A percentile compares a stretch with the other conserved stretches of the same genome.
Conservation (phyloP, 1,139 yeast genomes). For the Yamadazyma epiphylla region DNA sequence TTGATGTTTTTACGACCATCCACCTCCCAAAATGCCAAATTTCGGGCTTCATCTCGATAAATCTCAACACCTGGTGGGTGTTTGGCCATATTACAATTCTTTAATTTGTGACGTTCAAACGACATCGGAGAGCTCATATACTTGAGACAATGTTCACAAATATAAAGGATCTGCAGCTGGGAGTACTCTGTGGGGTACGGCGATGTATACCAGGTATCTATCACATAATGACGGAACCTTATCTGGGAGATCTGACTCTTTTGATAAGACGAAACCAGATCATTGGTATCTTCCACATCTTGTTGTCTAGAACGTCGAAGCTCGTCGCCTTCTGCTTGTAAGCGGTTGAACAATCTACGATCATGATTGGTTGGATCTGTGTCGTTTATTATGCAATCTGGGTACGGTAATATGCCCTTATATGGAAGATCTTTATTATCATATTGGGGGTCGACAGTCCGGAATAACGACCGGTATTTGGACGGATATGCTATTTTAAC, state of each 20-base stretch:
- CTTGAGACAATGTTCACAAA: slow-evolving; percentile 84
- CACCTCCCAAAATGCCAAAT: slow-evolving; percentile 78
- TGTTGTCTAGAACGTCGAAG: slow-evolving; percentile 11
- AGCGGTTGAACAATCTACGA: slow-evolving; percentile 41
- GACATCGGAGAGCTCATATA: slow-evolving; percentile 73
- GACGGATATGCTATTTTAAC: slow-evolving; percentile 5
- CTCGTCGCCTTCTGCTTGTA: slow-evolving; percentile 21
- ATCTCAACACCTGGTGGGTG: slow-evolving; percentile 93
- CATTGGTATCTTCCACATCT: slow-evolving; percentile 1
- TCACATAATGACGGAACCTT: slow-evolving; percentile 67
- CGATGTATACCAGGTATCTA: slow-evolving; percentile 88
- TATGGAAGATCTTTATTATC: slow-evolving; percentile 49
- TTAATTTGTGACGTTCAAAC: slow-evolving; percentile 64
- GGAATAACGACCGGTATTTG: slow-evolving; percentile 5
- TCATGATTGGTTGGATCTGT: slow-evolving; percentile 59
- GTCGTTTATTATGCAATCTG: slow-evolving; percentile 56
- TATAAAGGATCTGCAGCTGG: slow-evolving; percentile 54
- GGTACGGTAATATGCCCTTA: slow-evolving; percentile 56
- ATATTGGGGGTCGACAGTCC: slow-evolving; percentile 9
- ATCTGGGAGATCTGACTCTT: slow-evolving; percentile 46
- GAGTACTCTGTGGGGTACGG: slow-evolving; percentile 92
- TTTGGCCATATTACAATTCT: slow-evolving; percentile 54
- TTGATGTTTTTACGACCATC: slow-evolving; percentile 82
- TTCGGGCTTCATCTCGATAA: slow-evolving; percentile 54
- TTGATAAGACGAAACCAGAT: slow-evolving; percentile 7